phyloP scores from a whole-genome alignment of 78 protist genomes.

The Bodo saltans region DNA sequence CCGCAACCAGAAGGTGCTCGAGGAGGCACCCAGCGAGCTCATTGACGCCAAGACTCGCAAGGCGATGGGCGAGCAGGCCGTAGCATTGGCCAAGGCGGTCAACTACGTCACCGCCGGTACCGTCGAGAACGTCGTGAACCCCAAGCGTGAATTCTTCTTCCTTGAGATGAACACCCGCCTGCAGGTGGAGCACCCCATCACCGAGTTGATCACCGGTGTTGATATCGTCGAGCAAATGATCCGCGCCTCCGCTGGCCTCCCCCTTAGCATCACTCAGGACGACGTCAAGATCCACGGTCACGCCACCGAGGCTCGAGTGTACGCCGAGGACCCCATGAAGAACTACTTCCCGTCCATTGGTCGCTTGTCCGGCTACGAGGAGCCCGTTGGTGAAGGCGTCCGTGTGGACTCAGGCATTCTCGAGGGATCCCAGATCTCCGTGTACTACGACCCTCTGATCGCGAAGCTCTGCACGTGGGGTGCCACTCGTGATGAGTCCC shows the following conservation, averaged over 20 bases:
- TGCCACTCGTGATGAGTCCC: slow-evolving; percentile 42
- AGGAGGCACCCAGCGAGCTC: slow-evolving; percentile 74
- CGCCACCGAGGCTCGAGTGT: slow-evolving; percentile 90
- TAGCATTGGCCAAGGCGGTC: slow-evolving; percentile 70
- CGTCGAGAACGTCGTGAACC: slow-evolving; percentile 91
- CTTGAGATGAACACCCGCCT: slow-evolving; percentile 97
- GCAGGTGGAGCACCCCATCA: slow-evolving; percentile 97
- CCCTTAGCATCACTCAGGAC: slow-evolving; percentile 58
- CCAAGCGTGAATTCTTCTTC: slow-evolving; percentile 72
- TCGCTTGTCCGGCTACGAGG: slow-evolving; percentile 53
- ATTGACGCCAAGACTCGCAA: slow-evolving; percentile 62
- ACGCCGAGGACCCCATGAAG: slow-evolving; percentile 90
- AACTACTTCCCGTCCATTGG: slow-evolving; percentile 84
- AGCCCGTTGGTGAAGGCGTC: slow-evolving; percentile 32
- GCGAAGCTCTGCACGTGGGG: slow-evolving; percentile 87
- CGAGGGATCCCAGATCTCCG: slow-evolving; percentile 87
- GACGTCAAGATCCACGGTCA: slow-evolving; percentile 77
- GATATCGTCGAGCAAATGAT: slow-evolving; percentile 93
- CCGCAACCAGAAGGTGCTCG: slow-evolving; percentile 88
- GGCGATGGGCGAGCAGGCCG: slow-evolving; percentile 80
- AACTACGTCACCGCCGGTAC: slow-evolving; percentile 91
- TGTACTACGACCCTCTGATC: slow-evolving; percentile 96
- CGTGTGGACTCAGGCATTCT: slow-evolving; percentile 67
- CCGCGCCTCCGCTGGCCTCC: slow-evolving; percentile 74
- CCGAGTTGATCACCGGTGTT: slow-evolving; percentile 85